Conservation (phyloP, 495 filamentous ascomycete species). For the Extremus antarcticus region DNA sequence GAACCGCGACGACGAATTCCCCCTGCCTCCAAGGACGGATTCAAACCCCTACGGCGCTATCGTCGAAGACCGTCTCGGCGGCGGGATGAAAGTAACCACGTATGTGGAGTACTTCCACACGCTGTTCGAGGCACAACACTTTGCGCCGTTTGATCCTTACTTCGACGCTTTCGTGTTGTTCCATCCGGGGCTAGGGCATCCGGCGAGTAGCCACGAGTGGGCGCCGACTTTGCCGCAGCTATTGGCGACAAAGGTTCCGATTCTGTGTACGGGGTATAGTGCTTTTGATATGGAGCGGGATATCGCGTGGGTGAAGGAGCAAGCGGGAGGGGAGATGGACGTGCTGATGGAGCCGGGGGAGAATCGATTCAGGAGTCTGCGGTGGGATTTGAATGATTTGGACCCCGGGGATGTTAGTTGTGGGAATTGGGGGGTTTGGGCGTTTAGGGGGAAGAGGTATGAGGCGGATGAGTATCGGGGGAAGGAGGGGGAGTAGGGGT, state of each 20-base stretch:
- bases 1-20: slow-evolving; percentile 81
- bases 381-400: slow-evolving; percentile 94
- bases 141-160: slow-evolving; percentile 92
- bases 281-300: slow-evolving; percentile 89
- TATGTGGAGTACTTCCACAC: slow-evolving; percentile 98
- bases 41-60: slow-evolving; percentile 85
- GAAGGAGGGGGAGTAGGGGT: slow-evolving; percentile 22
- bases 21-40: slow-evolving; percentile 70
- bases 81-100: slow-evolving; percentile 86
- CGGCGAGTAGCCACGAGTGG: slow-evolving; percentile 88
- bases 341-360: slow-evolving; percentile 83
- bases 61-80: slow-evolving; percentile 75
- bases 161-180: slow-evolving; percentile 94
- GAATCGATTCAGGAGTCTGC: slow-evolving; percentile 85
- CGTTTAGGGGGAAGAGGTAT: slow-evolving; percentile 93
- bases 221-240: slow-evolving; percentile 76
- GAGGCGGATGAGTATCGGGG: slow-evolving; percentile 38
- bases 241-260: slow-evolving; percentile 86
- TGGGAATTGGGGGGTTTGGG: slow-evolving; percentile 95
- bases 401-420: slow-evolving; percentile 91
- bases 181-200: slow-evolving; percentile 91
- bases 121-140: slow-evolving; percentile 76
- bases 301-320: slow-evolving; percentile 75
- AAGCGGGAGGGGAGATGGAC: slow-evolving; percentile 79
- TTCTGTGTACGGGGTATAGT: slow-evolving; percentile 90